A percentile compares a stretch with the other conserved stretches of the same genome.
These are phyloP conservation scores for Hypholoma sublateritium DNA, from an alignment of 768 basidiomycete genomes.

Conservation along the genomic window DNA sequence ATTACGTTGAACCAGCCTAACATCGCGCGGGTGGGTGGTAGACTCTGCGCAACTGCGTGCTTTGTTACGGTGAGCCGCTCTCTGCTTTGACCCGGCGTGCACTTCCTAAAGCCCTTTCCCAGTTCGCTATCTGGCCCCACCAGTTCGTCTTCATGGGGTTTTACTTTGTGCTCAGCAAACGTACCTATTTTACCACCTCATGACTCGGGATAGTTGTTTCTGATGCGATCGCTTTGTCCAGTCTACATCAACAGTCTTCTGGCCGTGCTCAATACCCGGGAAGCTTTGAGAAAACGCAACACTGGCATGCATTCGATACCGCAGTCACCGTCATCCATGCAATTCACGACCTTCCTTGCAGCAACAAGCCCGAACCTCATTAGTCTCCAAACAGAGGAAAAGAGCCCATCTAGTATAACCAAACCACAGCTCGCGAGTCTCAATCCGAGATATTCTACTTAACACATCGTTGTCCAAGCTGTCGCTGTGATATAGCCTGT, in stretches of 20 bases:
- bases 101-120: not conserved
- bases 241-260: conserved; percentile 35
- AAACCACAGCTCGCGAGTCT: conserved; percentile 13
- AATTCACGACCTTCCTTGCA: conserved; percentile 11
- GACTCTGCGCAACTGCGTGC: conserved; percentile 24
- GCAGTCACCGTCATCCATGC: conserved; percentile 20
- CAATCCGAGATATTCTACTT: not conserved
- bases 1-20: not conserved
- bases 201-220: not conserved
- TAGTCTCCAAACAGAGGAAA: not conserved
- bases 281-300: conserved; percentile 22
- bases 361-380: not conserved
- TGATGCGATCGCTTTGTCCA: not conserved
- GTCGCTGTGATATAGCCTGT: no score
- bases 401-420: not conserved
- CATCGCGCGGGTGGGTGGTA: not conserved
- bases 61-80: conserved; percentile 21
- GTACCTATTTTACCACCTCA: conserved; percentile 8
- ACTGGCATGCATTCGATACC: conserved; percentile 22
- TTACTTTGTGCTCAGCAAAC: conserved; percentile 26
- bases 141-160: conserved; percentile 26
- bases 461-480: no score
- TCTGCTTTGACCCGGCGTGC: no score
- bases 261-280: conserved; percentile 30
- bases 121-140: conserved; percentile 27